Evolutionary conservation across 2,329 filamentous ascomycete genomes (phyloP), one percentile per base, ranked within the genome.

Genomic region (Beauveria sp.): DNA sequence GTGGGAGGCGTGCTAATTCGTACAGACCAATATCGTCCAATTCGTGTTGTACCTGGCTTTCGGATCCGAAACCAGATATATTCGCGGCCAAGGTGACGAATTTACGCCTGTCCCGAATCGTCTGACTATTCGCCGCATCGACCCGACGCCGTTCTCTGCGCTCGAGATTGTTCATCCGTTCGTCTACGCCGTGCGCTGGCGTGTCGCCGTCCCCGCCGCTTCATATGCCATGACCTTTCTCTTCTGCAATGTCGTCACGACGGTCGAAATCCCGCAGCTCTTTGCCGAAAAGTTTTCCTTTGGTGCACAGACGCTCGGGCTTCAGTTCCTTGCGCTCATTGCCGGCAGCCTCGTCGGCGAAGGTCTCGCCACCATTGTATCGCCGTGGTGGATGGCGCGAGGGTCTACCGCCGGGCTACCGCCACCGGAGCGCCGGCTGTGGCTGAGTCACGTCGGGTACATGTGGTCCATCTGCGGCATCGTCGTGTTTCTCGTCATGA

Each of bases 241-340:
- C 47, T 51, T 51, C 34, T 58, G 55, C 55, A 58, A 26, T 24
- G 55, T 58, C 34, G 18, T 58, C 16, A 51, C 55, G 46, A 44
- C 55, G 22, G 55, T 58, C 55, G 55, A 58, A 26, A 58, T 58
- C 24, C 55, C 55, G 55, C 46, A 58, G 47, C 55, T 58, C 30
- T 51, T 58, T 44, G 55, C 46, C 47, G 55, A 58, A 24, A 50
- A 58, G 34, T 58, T 58, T 8, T 47, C 30, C 18, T 51, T 51
- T 7, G 55, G 47, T 47, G 46, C 46, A 18, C 46, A 58, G 46
- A 34, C 46, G 9, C 46, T 58, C n/a, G 55, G 55, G 18, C 55
- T 51, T 34, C 55, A 58, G 46, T 58, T 52, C 47, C 55, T 58
- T 12, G 55, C 44, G 18, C 55, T 58, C 34, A 58, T 58, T 7